Base-by-base conservation (phyloP, 768 basidiomycete genomes). In the Rhodosporidiobolus odoratus region DNA sequence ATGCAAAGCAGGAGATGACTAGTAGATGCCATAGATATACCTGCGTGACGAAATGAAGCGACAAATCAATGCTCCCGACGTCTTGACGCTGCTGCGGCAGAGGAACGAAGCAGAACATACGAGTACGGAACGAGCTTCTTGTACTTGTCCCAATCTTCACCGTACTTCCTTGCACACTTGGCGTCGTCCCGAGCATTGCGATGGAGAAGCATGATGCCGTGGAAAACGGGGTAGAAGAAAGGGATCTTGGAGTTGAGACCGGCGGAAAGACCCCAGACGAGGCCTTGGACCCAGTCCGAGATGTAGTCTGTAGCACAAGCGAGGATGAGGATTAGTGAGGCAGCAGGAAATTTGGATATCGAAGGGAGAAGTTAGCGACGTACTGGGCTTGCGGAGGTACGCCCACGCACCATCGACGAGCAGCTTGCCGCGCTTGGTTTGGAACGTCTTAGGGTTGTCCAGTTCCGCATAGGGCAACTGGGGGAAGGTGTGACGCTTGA, bases 151-250 rank as follows among this genome's bases (percentile, higher is more conserved):
- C 77, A 78, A 53, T 77, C 76, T 25, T 76, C 68, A 17, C 75
- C 74, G 56, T 78, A 78, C 65, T 78, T 78, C 27, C 76, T 62
- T 32, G 72, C 69, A 54, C 77, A 77, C 50, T 75, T 63, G 41
- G 21, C 21, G 80, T 98, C 96, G 84, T 99, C 96, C 62, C 96
- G 87, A 0, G 88, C 85, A 76, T 89, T 90, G 43, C 96, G 87
- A 78, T 98, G 96, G 48, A 92, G 83, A 64, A 99, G 86, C 30
- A 98, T 94, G 54, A 85, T 85, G 77, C 95, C 88, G 84, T 98
- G 98, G 85, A 98, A 99, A 59, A 92, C 83, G 19, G 92, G 92
- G 81, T 98, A 98, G 82, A 91, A 99, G 82, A 94, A 94, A 1
- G 93, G 93, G 78, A 98, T 95, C 58, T 40, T 10, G 27, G 64